A percentile compares a stretch with the other conserved stretches of the same genome.
phyloP scores from a whole-genome alignment of 2,329 filamentous ascomycete genomes.

The Cordyceps cateniannulata region DNA sequence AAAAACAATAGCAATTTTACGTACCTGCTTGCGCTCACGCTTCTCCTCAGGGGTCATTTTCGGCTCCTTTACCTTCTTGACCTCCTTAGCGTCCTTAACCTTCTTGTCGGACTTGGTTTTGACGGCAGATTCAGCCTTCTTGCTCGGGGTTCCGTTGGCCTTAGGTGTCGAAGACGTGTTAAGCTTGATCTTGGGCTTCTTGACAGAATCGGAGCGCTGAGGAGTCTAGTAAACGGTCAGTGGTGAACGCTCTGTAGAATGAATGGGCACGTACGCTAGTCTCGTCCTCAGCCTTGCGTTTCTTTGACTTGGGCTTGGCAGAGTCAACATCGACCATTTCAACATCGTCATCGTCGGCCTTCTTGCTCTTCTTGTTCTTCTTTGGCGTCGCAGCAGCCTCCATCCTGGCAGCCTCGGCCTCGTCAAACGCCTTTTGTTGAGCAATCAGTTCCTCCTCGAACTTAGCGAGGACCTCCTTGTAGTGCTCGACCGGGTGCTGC shows the following conservation, averaged over 20 bases:
- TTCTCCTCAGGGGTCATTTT: constrained; percentile 54
- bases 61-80: constrained; percentile 49
- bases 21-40: constrained; percentile 52
- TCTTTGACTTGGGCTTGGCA: constrained; percentile 61
- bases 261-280: constrained; percentile 36
- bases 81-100: constrained; percentile 53
- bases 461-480: constrained; percentile 71
- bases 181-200: constrained; percentile 63
- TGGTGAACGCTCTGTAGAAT: constrained; percentile 12
- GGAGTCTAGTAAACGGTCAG: constrained; percentile 36
- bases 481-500: constrained; percentile 69
- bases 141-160: constrained; percentile 57
- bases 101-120: constrained; percentile 51
- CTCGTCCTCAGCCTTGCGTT: constrained; percentile 85
- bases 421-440: constrained; percentile 41
- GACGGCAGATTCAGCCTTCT: constrained; percentile 46
- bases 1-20: constrained; percentile 16
- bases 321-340: constrained; percentile 58
- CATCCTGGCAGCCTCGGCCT: constrained; percentile 32
- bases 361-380: constrained; percentile 13
- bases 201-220: constrained; percentile 54
- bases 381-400: constrained; percentile 34
- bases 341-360: constrained; percentile 48
- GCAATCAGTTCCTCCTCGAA: constrained; percentile 60
- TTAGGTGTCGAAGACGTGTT: constrained; percentile 63